These are phyloP conservation scores for Dendrobium catenatum DNA, from an alignment of 106 monocot genomes.

Conservation along the genomic window DNA sequence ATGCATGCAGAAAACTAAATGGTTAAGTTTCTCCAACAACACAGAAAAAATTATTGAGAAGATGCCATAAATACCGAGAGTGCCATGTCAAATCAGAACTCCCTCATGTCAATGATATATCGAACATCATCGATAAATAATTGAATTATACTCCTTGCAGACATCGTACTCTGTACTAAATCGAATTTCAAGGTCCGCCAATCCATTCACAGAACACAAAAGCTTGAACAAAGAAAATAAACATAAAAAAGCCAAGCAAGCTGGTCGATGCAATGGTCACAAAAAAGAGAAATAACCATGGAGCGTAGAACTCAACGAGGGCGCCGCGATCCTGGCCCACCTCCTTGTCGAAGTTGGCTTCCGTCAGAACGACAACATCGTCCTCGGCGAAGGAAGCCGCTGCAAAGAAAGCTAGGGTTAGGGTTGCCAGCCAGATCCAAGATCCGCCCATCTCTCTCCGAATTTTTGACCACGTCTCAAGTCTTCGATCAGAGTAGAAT, in stretches of 20 bases:
- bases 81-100: not conserved
- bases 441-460: constrained; percentile 18
- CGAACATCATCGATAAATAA: not conserved
- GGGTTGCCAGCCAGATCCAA: constrained; percentile 13
- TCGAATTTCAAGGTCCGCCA: not conserved
- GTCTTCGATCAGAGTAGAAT: not conserved
- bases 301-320: constrained; percentile 99
- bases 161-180: not conserved
- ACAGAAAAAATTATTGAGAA: not conserved
- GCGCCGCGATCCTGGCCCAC: constrained; percentile 94
- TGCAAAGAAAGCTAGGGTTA: constrained; percentile 28
- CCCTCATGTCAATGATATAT: not conserved
- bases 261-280: not conserved
- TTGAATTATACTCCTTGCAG: not conserved
- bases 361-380: constrained; percentile 68
- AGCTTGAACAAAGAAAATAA: not conserved
- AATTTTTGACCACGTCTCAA: not conserved
- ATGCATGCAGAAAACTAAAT: not conserved
- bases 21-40: not conserved
- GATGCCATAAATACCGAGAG: not conserved
- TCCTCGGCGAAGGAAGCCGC: constrained; percentile 37
- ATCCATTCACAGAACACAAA: not conserved
- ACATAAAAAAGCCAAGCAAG: not conserved
- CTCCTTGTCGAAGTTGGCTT: constrained; percentile 83
- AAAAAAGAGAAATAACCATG: constrained; percentile 46